Evolutionary conservation across 1,284 basidiomycete genomes (phyloP), one percentile per base, ranked within the genome.

Genomic region (Malassezia obtusa): DNA sequence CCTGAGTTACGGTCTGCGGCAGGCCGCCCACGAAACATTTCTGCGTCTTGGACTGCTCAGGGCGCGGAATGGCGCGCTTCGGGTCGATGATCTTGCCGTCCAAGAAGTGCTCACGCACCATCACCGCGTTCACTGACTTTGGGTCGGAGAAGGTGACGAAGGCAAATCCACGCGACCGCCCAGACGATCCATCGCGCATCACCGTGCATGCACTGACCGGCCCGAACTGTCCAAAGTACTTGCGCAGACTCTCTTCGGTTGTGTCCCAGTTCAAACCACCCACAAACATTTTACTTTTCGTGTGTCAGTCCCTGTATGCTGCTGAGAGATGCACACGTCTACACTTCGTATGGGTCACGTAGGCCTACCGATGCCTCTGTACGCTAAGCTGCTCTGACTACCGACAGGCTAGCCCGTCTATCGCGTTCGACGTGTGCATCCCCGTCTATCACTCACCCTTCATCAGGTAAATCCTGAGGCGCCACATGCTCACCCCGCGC

Each of bases 31-130:
- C 91, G 73, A 99, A 99, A 38, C 96, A 79, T 73, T 77, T 77
- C 37, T 62, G 73, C 12, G 54, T 63, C 32, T 57, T 50, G 46
- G 57, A 52, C 40, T 64, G 61, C 26, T 70, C 69, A 7, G 64
- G 63, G 24, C 92, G 82, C 14, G 94, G 94, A 63, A 99, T 95
- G 5, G 94, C 94, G 54, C 92, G 84, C 77, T 99, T 99, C 11
- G 94, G 94, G 71, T 99, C 94, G 74, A 99, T 99, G 65, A 88
- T 86, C 79, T 94, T 94, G 61, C 89, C 89, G 72, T 94, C 90
- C 22, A 94, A 79, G 66, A 83, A 82, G 76, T 95, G 90, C 75
- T 90, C 87, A 25, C 70, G 64, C 14, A 84, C 83, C 83, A 91
- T 86, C 51, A 92, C 89, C 19, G 84, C 84, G 73, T 88, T 89